Percentiles rank a stretch among this genome's conserved stretches.
Evolutionary conservation across 805 yeast species (phyloP).

Genomic region (Sugiyamaella lignohabitans): DNA sequence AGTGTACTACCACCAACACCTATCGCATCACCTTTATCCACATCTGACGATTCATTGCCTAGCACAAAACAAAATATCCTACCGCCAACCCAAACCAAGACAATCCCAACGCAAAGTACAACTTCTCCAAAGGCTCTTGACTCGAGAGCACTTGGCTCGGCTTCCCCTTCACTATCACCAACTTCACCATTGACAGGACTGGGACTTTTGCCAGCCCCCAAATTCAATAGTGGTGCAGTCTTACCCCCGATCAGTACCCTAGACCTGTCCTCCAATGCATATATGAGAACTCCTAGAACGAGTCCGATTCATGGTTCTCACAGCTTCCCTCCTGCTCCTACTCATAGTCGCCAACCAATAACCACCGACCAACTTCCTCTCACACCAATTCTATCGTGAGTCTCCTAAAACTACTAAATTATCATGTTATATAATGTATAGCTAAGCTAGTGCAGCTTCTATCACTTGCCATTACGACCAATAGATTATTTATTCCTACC

Average conservation of each 20-base stretch:
- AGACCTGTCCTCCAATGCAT: background rate
- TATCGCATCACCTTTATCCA: constrained; percentile 3
- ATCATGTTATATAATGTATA: no score
- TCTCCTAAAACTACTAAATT: no score
- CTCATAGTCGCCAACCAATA: background rate
- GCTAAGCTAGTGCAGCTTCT: no score
- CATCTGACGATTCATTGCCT: no score
- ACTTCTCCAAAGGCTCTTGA: background rate
- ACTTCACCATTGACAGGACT: background rate
- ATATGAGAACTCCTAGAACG: background rate
- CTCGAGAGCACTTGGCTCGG: background rate
- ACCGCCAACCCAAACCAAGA: no score
- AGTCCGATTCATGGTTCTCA: background rate
- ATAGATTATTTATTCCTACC: no score
- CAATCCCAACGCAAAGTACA: no score
- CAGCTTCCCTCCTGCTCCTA: background rate
- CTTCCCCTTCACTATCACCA: background rate
- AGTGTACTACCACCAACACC: constrained; percentile 3
- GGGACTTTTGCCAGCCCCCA: background rate
- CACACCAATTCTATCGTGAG: background rate
- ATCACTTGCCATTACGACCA: no score
- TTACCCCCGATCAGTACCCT: background rate
- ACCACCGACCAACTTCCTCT: background rate
- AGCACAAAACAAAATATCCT: no score
- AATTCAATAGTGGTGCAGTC: background rate